phyloP scores from a whole-genome alignment of 1,284 basidiomycete species.

The Coniophora puteana region DNA sequence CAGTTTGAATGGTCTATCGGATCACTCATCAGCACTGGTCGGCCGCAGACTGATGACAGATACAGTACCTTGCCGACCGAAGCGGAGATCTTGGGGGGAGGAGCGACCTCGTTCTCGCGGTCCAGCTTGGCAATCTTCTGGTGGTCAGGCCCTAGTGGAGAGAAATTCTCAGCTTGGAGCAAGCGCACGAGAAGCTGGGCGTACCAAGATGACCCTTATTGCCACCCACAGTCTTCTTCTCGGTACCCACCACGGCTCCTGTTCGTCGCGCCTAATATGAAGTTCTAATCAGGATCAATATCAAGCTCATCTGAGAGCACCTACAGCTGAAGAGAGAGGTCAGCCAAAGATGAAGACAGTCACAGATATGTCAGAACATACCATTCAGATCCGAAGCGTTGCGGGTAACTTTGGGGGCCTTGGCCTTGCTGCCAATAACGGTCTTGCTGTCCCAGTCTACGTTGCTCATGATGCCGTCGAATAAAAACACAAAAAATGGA shows the following conservation, averaged over 20 bases:
- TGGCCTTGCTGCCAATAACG: conserved; percentile 76
- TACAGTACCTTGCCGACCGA: conserved; percentile 77
- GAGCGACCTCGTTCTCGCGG: conserved; percentile 94
- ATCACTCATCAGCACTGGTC: conserved; percentile 4
- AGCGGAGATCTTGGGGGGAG: conserved; percentile 81
- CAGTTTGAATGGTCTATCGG: conserved; percentile 76
- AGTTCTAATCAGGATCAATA: background rate
- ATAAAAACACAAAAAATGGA: background rate
- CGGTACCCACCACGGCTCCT: conserved; percentile 72
- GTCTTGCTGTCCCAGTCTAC: conserved; percentile 68
- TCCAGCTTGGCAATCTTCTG: conserved; percentile 92
- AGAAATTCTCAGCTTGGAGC: background rate
- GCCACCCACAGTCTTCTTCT: conserved; percentile 67
- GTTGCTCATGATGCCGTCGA: conserved; percentile 42
- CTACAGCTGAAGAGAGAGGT: conserved; percentile 39
- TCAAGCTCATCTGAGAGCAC: conserved; percentile 18
- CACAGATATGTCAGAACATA: conserved; percentile 25
- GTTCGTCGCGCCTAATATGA: conserved; percentile 57
- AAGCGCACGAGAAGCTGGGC: conserved; percentile 13
- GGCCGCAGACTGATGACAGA: conserved; percentile 2
- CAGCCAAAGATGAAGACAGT: conserved; percentile 10
- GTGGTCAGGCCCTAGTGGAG: conserved; percentile 76
- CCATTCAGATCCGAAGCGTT: conserved; percentile 72
- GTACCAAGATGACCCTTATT: conserved; percentile 75
- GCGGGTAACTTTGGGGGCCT: conserved; percentile 66